Evolutionary conservation across 192 early-diverging fungal species (phyloP).

Genomic region (Coemansia sp.): DNA sequence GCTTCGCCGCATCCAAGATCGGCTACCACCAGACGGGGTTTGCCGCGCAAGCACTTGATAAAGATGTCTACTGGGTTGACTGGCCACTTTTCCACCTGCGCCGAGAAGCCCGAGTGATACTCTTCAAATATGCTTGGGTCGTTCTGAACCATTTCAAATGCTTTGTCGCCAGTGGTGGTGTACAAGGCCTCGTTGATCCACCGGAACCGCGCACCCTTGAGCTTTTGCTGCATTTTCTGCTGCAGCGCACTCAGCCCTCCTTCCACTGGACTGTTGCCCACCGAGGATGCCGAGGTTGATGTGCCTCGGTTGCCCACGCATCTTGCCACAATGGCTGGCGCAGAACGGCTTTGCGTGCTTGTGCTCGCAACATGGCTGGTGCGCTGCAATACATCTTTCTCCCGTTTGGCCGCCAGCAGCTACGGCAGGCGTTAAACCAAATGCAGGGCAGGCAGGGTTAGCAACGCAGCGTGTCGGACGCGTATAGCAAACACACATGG

Average conservation of each 20-base stretch:
- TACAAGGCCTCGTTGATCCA: conserved; percentile 97
- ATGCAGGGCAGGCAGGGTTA: too few relatives aligned
- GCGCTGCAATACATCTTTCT: neutral
- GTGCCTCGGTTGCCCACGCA: neutral
- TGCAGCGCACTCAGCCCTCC: conserved; percentile 34
- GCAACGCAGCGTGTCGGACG: too few relatives aligned
- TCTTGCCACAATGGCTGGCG: neutral
- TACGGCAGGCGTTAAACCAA: neutral
- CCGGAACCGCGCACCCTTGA: conserved; percentile 73
- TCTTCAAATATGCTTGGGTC: conserved; percentile 89
- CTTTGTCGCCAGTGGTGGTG: conserved; percentile 72
- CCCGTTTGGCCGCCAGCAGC: conserved; percentile 9
- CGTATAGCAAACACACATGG: too few relatives aligned
- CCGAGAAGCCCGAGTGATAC: conserved; percentile 92
- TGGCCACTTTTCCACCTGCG: conserved; percentile 89
- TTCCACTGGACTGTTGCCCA: neutral
- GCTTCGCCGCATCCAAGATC: conserved; percentile 98
- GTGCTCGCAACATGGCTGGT: neutral
- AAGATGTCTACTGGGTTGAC: conserved; percentile 88
- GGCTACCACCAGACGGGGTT: conserved; percentile 56
- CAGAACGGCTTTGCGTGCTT: neutral
- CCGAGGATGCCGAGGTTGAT: too few relatives aligned
- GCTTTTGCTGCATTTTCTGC: conserved; percentile 64
- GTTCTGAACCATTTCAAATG: conserved; percentile 71
- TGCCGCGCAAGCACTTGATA: conserved; percentile 57